Evolutionary conservation across 805 yeast genomes (phyloP).

Genomic region (Candida succiphila): DNA sequence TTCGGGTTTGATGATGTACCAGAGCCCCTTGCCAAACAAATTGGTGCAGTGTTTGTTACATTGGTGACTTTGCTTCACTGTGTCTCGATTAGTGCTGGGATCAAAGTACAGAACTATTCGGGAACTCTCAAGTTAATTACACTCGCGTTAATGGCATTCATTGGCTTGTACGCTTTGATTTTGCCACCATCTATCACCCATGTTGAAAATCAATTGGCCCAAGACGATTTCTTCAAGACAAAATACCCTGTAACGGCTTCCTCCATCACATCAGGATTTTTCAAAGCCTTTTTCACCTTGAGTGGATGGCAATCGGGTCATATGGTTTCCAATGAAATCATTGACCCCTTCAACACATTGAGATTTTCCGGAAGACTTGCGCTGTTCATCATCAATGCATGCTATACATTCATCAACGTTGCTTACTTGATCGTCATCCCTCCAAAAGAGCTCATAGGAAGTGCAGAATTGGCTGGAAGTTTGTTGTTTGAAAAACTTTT

Average conservation of each 20-base stretch:
- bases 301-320: slow-evolving; percentile 50
- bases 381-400: slow-evolving; percentile 28
- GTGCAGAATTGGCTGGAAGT: slow-evolving; percentile 44
- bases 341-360: slow-evolving; percentile 40
- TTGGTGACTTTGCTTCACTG: slow-evolving; percentile 40
- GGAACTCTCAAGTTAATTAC: slow-evolving; percentile 53
- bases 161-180: slow-evolving; percentile 48
- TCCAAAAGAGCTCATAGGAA: slow-evolving; percentile 29
- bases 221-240: slow-evolving; percentile 18
- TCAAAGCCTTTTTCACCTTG: slow-evolving; percentile 41
- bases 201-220: slow-evolving; percentile 31
- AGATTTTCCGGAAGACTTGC: slow-evolving; percentile 46
- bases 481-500: slow-evolving; percentile 39
- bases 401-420: slow-evolving; percentile 37
- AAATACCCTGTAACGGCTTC: slow-evolving; percentile 26
- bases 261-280: slow-evolving; percentile 37
- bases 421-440: slow-evolving; percentile 45
- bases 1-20: slow-evolving; percentile 29
- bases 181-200: slow-evolving; percentile 35
- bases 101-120: slow-evolving; percentile 48
- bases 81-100: slow-evolving; percentile 47
- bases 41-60: slow-evolving; percentile 31
- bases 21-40: slow-evolving; percentile 27
- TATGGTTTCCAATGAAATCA: slow-evolving; percentile 43
- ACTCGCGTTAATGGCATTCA: slow-evolving; percentile 40